These are phyloP conservation scores for Gelatoporia subvermispora DNA, from an alignment of 768 basidiomycete genomes.

Conservation along the genomic window DNA sequence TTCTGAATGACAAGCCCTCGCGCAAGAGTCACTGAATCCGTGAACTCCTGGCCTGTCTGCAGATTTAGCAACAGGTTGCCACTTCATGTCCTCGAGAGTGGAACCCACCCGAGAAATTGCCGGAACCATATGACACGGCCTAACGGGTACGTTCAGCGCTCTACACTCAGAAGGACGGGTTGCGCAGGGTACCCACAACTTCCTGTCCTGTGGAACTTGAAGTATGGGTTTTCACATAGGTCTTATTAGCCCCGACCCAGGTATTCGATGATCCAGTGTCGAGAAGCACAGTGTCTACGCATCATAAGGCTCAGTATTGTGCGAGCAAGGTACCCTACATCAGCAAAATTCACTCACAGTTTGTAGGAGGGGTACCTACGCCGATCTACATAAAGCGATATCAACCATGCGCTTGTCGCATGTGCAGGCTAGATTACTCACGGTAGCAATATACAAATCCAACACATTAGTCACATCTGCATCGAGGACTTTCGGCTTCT, in stretches of 20 bases:
- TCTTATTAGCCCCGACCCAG: slow-evolving; percentile 48
- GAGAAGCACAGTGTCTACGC: slow-evolving; percentile 41
- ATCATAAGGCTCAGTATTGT: too few relatives aligned
- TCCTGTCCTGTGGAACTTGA: slow-evolving; percentile 29
- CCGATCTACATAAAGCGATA: slow-evolving; percentile 10
- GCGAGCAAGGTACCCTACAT: too few relatives aligned
- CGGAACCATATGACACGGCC: slow-evolving; percentile 48
- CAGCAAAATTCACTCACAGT: slow-evolving; percentile 14
- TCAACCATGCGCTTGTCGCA: too few relatives aligned
- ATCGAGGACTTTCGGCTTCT: too few relatives aligned
- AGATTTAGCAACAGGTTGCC: neutral
- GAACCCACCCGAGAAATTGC: slow-evolving; percentile 37
- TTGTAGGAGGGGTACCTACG: slow-evolving; percentile 22
- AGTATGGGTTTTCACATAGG: slow-evolving; percentile 39
- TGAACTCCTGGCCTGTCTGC: slow-evolving; percentile 12
- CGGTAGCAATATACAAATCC: too few relatives aligned
- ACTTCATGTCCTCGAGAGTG: neutral
- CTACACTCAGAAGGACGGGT: slow-evolving; percentile 24
- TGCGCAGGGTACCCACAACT: slow-evolving; percentile 21
- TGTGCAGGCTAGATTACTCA: too few relatives aligned
- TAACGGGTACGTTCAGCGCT: slow-evolving; percentile 19
- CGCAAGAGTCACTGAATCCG: slow-evolving; percentile 39
- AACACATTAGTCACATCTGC: too few relatives aligned
- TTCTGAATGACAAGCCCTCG: slow-evolving; percentile 12
- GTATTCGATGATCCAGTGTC: slow-evolving; percentile 54